Evolutionary conservation across 495 filamentous ascomycete species (phyloP).

Genomic region (Thermothielavioides terrestris): DNA sequence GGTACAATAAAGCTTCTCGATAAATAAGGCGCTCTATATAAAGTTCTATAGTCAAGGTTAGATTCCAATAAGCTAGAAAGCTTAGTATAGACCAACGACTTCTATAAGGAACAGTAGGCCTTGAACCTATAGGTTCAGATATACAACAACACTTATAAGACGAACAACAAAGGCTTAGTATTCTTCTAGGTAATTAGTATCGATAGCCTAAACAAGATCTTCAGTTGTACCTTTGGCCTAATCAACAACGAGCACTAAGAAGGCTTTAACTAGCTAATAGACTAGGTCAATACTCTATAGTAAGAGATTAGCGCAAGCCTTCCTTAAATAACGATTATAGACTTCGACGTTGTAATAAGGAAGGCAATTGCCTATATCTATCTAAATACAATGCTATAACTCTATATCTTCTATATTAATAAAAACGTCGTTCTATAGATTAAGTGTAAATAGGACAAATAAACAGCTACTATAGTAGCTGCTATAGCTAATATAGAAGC

Average conservation of each 20-base stretch:
- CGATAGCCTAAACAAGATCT: neutral
- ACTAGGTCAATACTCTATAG: neutral
- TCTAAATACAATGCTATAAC: too few species aligned
- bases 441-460: too few species aligned
- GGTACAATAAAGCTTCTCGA: neutral
- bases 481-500: too few species aligned
- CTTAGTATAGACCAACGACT: neutral
- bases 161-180: neutral
- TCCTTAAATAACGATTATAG: too few species aligned
- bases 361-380: too few species aligned
- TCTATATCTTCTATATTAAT: too few species aligned
- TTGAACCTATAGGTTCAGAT: neutral
- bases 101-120: neutral
- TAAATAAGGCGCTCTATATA: neutral
- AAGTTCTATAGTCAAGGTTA: neutral
- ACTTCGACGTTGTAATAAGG: too few species aligned
- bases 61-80: neutral
- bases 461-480: too few species aligned
- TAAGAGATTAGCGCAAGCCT: too few species aligned
- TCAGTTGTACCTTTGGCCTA: neutral
- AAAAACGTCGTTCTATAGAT: too few species aligned
- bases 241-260: neutral
- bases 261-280: conserved; percentile 2
- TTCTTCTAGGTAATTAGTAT: neutral
- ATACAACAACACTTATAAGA: conserved; percentile 2